These are phyloP conservation scores for Penicillium salamii DNA, from an alignment of 495 filamentous ascomycete species.

Conservation along the genomic window DNA sequence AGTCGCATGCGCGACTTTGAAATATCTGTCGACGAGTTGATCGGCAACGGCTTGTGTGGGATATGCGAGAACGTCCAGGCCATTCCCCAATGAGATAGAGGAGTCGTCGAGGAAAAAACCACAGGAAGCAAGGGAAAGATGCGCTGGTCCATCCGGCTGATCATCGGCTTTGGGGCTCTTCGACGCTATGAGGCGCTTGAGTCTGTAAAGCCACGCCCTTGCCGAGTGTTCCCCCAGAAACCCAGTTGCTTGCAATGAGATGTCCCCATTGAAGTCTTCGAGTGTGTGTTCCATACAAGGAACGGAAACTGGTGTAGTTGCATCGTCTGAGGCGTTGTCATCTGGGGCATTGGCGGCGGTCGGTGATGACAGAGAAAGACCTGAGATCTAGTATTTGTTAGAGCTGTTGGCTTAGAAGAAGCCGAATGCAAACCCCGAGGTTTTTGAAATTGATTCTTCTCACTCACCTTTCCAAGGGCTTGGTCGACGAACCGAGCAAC, in stretches of 20 bases:
- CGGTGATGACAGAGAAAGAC: conserved; percentile 1
- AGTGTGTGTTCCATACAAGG: conserved; percentile 24
- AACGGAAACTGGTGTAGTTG: background rate
- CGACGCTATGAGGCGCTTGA: conserved; percentile 22
- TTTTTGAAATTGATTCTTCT: too few relatives aligned
- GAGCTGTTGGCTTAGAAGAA: too few relatives aligned
- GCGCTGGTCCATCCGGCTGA: conserved; percentile 7
- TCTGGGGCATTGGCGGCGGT: background rate
- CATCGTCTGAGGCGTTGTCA: conserved; percentile 36
- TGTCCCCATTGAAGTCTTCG: conserved; percentile 54
- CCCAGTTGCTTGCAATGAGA: conserved; percentile 44
- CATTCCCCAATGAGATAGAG: conserved; percentile 29
- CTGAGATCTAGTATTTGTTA: background rate
- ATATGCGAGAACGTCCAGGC: conserved; percentile 45
- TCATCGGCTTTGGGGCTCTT: conserved; percentile 3
- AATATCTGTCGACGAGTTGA: conserved; percentile 49
- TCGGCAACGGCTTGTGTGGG: conserved; percentile 48
- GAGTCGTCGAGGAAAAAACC: conserved; percentile 52
- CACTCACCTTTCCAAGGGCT: conserved; percentile 13
- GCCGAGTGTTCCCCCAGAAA: conserved; percentile 61
- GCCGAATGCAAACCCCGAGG: background rate
- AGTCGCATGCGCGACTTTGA: conserved; percentile 51
- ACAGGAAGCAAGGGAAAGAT: conserved; percentile 23
- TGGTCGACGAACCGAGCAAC: conserved; percentile 27
- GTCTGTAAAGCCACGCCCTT: conserved; percentile 52